Percentiles rank a stretch among this genome's conserved stretches.
These are phyloP conservation scores for Castanea crenata DNA, from an alignment of 306 rosid species.

Conservation along the genomic window DNA sequence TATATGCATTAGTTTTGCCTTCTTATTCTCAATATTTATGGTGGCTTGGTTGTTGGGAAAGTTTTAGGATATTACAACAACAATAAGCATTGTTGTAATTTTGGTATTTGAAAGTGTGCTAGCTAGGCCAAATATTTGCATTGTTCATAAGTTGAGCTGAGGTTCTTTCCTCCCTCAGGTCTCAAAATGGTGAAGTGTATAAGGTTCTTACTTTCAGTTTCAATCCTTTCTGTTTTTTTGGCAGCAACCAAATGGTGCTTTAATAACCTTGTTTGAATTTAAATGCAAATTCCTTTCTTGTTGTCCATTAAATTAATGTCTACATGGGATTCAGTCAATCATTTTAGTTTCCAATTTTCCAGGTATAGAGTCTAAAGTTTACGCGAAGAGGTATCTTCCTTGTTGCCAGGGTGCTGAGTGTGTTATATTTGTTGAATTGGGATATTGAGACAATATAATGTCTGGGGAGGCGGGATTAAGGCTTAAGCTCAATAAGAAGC, in stretches of 20 bases:
- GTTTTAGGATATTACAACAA: neutral
- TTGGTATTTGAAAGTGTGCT: neutral
- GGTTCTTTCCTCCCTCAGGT: neutral
- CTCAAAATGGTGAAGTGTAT: neutral
- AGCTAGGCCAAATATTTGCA: neutral
- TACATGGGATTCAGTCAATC: neutral
- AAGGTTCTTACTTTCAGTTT: neutral
- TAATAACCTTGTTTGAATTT: neutral
- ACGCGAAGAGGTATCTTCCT: neutral
- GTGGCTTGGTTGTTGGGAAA: neutral
- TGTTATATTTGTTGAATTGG: neutral
- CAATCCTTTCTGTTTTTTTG: neutral
- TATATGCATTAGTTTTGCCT: neutral
- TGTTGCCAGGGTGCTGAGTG: neutral
- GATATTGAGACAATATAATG: constrained; percentile 26
- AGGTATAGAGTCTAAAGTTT: neutral
- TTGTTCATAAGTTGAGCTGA: neutral
- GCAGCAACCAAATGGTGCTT: neutral
- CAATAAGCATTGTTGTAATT: neutral
- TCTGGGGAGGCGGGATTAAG: constrained; percentile 31
- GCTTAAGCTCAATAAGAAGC: constrained; percentile 35
- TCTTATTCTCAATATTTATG: neutral
- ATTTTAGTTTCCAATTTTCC: neutral
- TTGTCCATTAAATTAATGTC: neutral
- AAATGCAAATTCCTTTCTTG: neutral